Evolutionary conservation across 139 green algal species (phyloP).

Genomic region (Chlorella sp.): DNA sequence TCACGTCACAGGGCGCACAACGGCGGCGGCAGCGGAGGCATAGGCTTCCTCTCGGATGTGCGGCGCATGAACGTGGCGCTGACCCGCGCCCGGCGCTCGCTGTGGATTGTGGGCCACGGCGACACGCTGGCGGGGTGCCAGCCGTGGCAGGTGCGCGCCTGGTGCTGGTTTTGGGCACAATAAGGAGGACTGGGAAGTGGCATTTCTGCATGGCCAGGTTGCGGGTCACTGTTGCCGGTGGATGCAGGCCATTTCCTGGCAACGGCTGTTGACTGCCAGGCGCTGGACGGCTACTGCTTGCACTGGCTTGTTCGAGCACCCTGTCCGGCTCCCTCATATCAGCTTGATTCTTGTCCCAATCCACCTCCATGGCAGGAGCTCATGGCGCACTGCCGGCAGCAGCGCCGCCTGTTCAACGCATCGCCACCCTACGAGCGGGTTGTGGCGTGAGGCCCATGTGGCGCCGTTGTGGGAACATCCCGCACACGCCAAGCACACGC

Average conservation of each 20-base stretch:
- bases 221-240: too few relatives aligned
- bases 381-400: slow-evolving; percentile 22
- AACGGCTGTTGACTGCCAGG: too few relatives aligned
- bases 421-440: background rate
- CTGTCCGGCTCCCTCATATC: too few relatives aligned
- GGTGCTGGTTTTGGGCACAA: too few relatives aligned
- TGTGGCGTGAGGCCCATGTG: too few relatives aligned
- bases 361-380: slow-evolving; percentile 4
- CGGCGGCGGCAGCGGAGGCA: slow-evolving; percentile 13
- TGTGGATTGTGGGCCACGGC: slow-evolving; percentile 73
- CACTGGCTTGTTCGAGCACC: too few relatives aligned
- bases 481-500: too few relatives aligned
- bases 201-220: background rate
- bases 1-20: slow-evolving; percentile 20
- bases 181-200: too few relatives aligned
- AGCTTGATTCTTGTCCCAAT: too few relatives aligned
- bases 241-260: too few relatives aligned
- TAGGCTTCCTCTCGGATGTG: slow-evolving; percentile 89
- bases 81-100: slow-evolving; percentile 75
- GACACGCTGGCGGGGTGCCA: slow-evolving; percentile 53
- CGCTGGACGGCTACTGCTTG: too few relatives aligned
- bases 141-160: slow-evolving; percentile 3
- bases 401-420: background rate
- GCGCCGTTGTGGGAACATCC: too few relatives aligned
- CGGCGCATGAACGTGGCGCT: slow-evolving; percentile 93